Percentiles rank a stretch among this genome's conserved stretches.
phyloP scores from a whole-genome alignment of 2,329 filamentous ascomycete genomes.

The Aspergillus sp. region DNA sequence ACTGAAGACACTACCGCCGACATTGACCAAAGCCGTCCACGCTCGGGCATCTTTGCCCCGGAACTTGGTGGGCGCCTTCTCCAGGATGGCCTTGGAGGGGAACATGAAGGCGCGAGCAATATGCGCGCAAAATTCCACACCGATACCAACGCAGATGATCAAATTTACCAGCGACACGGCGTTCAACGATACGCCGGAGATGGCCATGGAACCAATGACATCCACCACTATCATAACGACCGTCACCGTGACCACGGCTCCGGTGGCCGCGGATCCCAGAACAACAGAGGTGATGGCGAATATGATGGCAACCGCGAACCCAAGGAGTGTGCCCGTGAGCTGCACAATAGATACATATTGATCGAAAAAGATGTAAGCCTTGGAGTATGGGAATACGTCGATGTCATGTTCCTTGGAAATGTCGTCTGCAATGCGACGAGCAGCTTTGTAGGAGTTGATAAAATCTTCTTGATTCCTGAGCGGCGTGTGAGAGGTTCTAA shows the following conservation, averaged over 20 bases:
- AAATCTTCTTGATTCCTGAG: constrained; percentile 88
- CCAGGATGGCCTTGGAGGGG: constrained; percentile 77
- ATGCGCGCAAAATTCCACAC: constrained; percentile 96
- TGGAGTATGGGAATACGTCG: constrained; percentile 91
- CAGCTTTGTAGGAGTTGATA: constrained; percentile 84
- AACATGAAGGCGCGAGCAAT: constrained; percentile 96
- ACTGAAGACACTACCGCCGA: constrained; percentile 90
- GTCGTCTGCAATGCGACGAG: constrained; percentile 79
- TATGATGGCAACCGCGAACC: constrained; percentile 81
- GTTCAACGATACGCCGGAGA: constrained; percentile 85
- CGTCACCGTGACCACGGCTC: constrained; percentile 76
- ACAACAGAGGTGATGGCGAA: constrained; percentile 76
- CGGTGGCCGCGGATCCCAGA: constrained; percentile 80
- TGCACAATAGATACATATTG: constrained; percentile 85
- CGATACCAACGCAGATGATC: constrained; percentile 94
- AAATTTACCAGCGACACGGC: constrained; percentile 94
- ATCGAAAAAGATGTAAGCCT: constrained; percentile 99
- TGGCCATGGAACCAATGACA: constrained; percentile 91
- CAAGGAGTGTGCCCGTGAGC: constrained; percentile 75
- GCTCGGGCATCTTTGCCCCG: constrained; percentile 79
- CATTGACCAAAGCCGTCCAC: constrained; percentile 92
- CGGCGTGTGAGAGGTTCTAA: constrained; percentile 85
- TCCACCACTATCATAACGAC: constrained; percentile 93
- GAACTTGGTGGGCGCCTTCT: constrained; percentile 75
- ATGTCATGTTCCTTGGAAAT: constrained; percentile 70